phyloP scores from a whole-genome alignment of 768 basidiomycete genomes.

The Trametes punicea region DNA sequence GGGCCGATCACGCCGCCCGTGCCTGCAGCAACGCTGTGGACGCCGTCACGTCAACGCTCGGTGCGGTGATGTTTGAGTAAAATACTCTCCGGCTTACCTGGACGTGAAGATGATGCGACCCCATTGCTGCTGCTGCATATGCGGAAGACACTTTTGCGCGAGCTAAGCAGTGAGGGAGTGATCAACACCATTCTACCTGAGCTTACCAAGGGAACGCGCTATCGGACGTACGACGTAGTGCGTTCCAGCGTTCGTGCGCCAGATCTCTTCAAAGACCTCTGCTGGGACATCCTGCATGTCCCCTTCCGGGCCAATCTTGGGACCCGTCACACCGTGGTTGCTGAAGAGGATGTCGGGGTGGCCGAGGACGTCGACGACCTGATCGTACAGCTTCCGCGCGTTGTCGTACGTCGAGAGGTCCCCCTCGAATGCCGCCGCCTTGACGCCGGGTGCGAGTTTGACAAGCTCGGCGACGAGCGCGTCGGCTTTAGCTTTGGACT shows the following conservation, averaged over 20 bases:
- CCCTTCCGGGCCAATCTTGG: conserved; percentile 41
- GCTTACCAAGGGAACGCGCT: neutral
- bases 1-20: conserved; percentile 54
- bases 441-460: conserved; percentile 30
- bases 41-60: neutral
- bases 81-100: conserved; percentile 32
- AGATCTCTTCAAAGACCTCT: conserved; percentile 43
- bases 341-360: conserved; percentile 51
- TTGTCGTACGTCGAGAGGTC: conserved; percentile 45
- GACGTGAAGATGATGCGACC: conserved; percentile 52
- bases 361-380: conserved; percentile 43
- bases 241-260: conserved; percentile 48
- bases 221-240: conserved; percentile 40
- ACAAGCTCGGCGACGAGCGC: conserved; percentile 38
- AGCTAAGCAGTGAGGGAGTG: conserved; percentile 32
- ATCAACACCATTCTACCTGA: neutral
- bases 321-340: conserved; percentile 45
- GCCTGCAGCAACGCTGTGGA: conserved; percentile 44
- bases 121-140: conserved; percentile 47
- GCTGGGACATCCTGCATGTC: conserved; percentile 43
- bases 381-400: conserved; percentile 41
- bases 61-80: neutral
- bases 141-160: conserved; percentile 47
- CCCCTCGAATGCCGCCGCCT: conserved; percentile 44
- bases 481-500: conserved; percentile 34